phyloP scores from a whole-genome alignment of 768 basidiomycete species.

The Leccinum rimulosum region DNA sequence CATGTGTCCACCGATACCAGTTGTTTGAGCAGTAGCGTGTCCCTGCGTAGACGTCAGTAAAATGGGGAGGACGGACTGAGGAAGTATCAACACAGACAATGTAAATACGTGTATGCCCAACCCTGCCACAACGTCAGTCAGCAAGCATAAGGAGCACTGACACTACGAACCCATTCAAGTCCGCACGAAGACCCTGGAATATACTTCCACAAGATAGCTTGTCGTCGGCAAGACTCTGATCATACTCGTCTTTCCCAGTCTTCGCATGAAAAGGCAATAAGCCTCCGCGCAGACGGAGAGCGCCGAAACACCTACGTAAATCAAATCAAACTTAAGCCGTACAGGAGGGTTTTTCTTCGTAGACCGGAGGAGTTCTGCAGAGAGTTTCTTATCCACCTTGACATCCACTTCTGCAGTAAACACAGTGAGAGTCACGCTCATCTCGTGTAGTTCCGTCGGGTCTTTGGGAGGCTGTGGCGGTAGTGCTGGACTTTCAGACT shows the following conservation, averaged over 20 bases:
- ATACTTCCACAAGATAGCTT: slow-evolving; percentile 68
- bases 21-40: slow-evolving; percentile 14
- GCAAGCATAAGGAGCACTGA: neutral
- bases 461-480: slow-evolving; percentile 21
- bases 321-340: slow-evolving; percentile 73
- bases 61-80: neutral
- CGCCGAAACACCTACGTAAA: slow-evolving; percentile 46
- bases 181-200: slow-evolving; percentile 84
- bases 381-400: slow-evolving; percentile 60
- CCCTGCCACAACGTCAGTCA: slow-evolving; percentile 6
- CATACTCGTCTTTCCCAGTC: slow-evolving; percentile 83
- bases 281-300: neutral
- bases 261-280: slow-evolving; percentile 26
- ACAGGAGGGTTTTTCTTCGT: slow-evolving; percentile 93
- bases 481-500: slow-evolving; percentile 3
- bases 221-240: slow-evolving; percentile 69
- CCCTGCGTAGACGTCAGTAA: slow-evolving; percentile 1
- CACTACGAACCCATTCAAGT: slow-evolving; percentile 68
- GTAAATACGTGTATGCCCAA: slow-evolving; percentile 13
- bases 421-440: slow-evolving; percentile 32
- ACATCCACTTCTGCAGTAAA: slow-evolving; percentile 51
- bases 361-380: slow-evolving; percentile 75
- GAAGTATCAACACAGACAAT: slow-evolving; percentile 1
- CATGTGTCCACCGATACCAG: slow-evolving; percentile 18
- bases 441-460: slow-evolving; percentile 21